Base-by-base conservation (phyloP, 441 rosid genomes). In the Euphorbia neoarborescens region DNA sequence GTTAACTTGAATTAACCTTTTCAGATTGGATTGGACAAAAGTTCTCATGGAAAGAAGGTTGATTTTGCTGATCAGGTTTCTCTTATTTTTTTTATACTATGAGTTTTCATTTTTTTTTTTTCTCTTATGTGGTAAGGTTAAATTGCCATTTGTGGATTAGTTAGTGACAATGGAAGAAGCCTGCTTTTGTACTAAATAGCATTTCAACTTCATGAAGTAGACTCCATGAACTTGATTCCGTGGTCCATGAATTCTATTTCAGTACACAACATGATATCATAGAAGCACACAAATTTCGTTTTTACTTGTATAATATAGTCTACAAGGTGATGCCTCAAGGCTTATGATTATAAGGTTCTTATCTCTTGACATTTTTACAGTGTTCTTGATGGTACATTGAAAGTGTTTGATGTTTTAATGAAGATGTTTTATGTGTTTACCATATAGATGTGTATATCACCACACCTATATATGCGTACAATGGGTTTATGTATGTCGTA, bases 11-110 rank as follows among this genome's bases (percentile, higher is more conserved):
- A 19, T 78, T 69, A 60, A 15, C 8, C 2, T 70, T 73, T 25
- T 62, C 83, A 90, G 94, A 87, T 92, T 84, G 98, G 99, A 69
- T 78, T 92, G 63, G 97, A 93, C 82, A 91, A 86, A 81, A 87
- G 98, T 69, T 87, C 90, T 2, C 84, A 69, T 67, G 97, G 90
- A 73, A 77, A 78, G 80, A 77, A 78, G 62, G 87, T 88, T 48
- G 90, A 88, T 81, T 89, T 89, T 70, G 42, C 74, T 0, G 89
- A 85, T 78, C 97, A 94, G 87, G 97, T 91, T 70, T 64, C 42
- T 24, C 65, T 35, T 32, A 4, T 14, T 50, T 13, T 37, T 13
- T 60, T 0, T 0, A 13, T n/a, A 44, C n/a, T 58, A 35, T 44
- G 24, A 51, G 1, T 24, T n/a, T 1, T 22, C 22, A n/a, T 25